Evolutionary conservation across 192 early-diverging fungal genomes (phyloP), one percentile per base, ranked within the genome.

Genomic region (Haplosporangium gracile): DNA sequence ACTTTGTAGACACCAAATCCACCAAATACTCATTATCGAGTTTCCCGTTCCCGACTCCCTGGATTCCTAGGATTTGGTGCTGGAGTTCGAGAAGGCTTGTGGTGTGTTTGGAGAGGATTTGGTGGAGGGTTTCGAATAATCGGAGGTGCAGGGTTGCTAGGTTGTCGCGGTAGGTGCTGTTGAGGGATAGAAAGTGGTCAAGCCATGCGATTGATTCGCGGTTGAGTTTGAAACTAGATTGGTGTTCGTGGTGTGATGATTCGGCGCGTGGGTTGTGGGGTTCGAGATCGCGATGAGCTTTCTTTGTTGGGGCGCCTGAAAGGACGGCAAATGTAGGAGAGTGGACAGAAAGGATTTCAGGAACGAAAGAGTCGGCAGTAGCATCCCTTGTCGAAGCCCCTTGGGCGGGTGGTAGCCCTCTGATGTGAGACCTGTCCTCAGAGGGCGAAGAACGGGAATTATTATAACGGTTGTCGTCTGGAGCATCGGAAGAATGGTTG

Each of bases 121-220:
- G 57, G 60, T 80, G 78, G 1, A 74, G 32, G 29, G 60, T 22
- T 6, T 39, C 3, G 24, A 57, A 80, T 9, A 80, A 72, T 7
- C 24, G 22, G 24, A 57, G 47, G 43, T 80, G 53, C 5, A 80
- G 24, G n/a, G 43, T 29, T 2, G 60, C 57, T 1, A 80, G 32
- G 18, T 43, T 22, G 45, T 80, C 72, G 15, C 32, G 72, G 63
- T 80, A 80, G 45, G 71, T 24, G 29, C 4, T 63, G 57, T 80
- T 72, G n/a, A 80, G 55, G 16, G 38, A 32, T 9, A 68, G 13
- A 38, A 51, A 73, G 29, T 71, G 47, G 13, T 78, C 69, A 1
- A 74, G 29, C 43, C 51, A 36, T 4, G 34, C 16, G 1, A 15
- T 34, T 26, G 29, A 65, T 65, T 65, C 60, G 10, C 29, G 60